Evolutionary conservation across 352 stramenopile species (phyloP).

Genomic region (Globisporangium barbulae): DNA sequence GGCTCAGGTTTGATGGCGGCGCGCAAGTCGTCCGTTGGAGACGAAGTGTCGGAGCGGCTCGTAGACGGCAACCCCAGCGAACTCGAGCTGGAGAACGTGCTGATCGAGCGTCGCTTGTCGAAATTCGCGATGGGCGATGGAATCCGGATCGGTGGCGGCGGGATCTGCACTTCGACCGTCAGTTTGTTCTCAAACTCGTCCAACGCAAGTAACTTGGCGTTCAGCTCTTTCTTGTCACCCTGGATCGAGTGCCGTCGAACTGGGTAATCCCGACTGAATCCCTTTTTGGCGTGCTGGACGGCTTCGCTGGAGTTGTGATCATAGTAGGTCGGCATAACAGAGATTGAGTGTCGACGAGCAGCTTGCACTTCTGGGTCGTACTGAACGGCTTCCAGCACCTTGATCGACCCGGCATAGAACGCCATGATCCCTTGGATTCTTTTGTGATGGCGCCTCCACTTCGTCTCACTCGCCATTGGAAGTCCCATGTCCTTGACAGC

Average conservation of each 20-base stretch:
- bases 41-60: neutral
- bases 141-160: neutral
- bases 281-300: neutral
- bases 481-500: neutral
- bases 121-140: neutral
- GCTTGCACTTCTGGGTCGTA: neutral
- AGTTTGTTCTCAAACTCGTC: conserved; percentile 12
- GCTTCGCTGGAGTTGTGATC: conserved; percentile 8
- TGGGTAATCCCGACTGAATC: neutral
- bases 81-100: neutral
- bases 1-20: neutral
- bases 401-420: conserved; percentile 24
- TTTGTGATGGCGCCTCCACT: conserved; percentile 42
- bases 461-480: conserved; percentile 26
- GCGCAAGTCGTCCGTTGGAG: neutral
- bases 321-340: conserved; percentile 23
- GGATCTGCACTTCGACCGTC: conserved; percentile 5
- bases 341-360: conserved; percentile 28
- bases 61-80: neutral
- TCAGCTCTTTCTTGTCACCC: conserved; percentile 20
- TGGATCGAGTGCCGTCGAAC: conserved; percentile 37
- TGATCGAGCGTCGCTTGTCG: neutral
- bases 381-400: conserved; percentile 23
- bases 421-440: conserved; percentile 37
- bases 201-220: conserved; percentile 19